A percentile compares a stretch with the other conserved stretches of the same genome.
These are phyloP conservation scores for Magnolia kwangsiensis DNA, from an alignment of 164 flowering plant genomes.

Conservation along the genomic window DNA sequence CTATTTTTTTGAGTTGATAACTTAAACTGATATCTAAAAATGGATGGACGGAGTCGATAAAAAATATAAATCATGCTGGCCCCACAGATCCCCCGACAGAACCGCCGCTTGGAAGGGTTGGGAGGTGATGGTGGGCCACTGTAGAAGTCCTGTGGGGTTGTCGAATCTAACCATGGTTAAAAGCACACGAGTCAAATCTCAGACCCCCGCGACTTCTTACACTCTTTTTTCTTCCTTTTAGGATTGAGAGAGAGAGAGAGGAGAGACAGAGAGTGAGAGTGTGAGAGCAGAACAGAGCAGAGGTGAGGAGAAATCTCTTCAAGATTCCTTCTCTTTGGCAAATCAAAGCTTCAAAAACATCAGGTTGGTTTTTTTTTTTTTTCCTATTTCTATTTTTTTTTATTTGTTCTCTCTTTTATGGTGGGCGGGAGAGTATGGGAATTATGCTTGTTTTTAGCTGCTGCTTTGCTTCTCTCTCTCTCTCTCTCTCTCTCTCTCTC, in stretches of 20 bases:
- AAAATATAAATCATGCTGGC: too few relatives aligned
- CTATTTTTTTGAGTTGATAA: too few relatives aligned
- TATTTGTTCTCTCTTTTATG: background rate
- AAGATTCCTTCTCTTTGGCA: background rate
- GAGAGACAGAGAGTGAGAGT: conserved; percentile 1
- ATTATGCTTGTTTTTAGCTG: background rate
- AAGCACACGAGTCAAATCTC: background rate
- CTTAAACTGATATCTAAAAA: too few relatives aligned
- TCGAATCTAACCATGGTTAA: conserved; percentile 3
- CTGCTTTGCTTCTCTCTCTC: background rate
- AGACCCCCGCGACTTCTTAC: background rate
- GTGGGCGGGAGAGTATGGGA: background rate
- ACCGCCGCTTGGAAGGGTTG: too few relatives aligned
- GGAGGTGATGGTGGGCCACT: background rate
- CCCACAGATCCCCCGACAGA: too few relatives aligned
- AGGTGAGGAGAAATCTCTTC: background rate
- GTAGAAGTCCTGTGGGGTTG: background rate
- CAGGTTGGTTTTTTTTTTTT: conserved; percentile 9
- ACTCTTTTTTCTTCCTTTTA: background rate
- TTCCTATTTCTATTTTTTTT: too few relatives aligned
- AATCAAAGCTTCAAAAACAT: background rate
- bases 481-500: background rate
- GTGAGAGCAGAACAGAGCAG: background rate
- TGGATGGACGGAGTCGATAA: too few relatives aligned
- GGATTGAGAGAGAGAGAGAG: conserved; percentile 6